Evolutionary conservation across 176 grass and related monocot genomes (phyloP).

Genomic region (Eleusine indica): DNA sequence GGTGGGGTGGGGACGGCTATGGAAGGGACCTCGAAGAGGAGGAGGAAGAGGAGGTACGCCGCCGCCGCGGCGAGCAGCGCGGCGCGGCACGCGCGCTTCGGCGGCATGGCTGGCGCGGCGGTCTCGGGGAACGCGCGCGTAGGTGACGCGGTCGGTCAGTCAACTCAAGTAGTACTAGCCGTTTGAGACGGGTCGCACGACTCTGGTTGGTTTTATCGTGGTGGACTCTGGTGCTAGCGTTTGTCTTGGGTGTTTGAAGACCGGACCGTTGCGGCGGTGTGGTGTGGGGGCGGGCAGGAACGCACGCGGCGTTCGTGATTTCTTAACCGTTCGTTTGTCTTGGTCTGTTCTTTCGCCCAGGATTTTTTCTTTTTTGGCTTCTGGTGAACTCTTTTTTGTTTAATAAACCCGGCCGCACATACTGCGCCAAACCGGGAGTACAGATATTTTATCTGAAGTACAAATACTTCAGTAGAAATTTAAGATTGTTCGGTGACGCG

Average conservation of each 20-base stretch:
- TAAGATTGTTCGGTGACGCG: background rate
- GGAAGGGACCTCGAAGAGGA: constrained; percentile 56
- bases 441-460: too few species aligned
- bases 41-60: constrained; percentile 50
- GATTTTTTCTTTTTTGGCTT: background rate
- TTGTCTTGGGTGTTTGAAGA: constrained; percentile 22
- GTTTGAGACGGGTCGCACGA: constrained; percentile 22
- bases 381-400: too few species aligned
- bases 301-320: constrained; percentile 29
- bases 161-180: constrained; percentile 33
- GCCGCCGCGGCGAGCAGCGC: constrained; percentile 46
- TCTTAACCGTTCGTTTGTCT: background rate
- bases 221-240: background rate
- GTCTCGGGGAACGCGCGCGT: too few species aligned
- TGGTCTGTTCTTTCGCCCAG: background rate
- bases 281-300: background rate
- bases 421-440: too few species aligned
- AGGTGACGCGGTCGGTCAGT: background rate
- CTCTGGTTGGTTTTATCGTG: background rate
- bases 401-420: too few species aligned
- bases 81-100: constrained; percentile 45
- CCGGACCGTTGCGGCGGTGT: constrained; percentile 21
- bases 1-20: constrained; percentile 22
- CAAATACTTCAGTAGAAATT: too few species aligned
- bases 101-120: constrained; percentile 32